Percentiles rank a stretch among this genome's conserved stretches.
phyloP scores from a whole-genome alignment of 2,329 filamentous ascomycete species.

The Beauveria pseudobassiana region DNA sequence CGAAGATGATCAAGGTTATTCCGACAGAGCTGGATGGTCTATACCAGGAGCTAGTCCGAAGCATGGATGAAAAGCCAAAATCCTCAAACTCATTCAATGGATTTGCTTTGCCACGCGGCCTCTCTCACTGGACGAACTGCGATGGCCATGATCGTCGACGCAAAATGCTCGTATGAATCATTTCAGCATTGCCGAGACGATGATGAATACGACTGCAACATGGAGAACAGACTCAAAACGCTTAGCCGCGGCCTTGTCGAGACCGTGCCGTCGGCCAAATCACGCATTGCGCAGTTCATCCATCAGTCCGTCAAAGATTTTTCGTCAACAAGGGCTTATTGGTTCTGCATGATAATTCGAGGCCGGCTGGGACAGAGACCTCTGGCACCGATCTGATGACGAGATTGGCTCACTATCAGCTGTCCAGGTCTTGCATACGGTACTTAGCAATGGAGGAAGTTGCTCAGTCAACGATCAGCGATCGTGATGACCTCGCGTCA shows the following conservation, averaged over 20 bases:
- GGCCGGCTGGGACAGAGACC: background rate
- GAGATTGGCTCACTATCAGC: slow-evolving; percentile 14
- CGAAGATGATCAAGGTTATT: slow-evolving; percentile 13
- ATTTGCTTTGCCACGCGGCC: slow-evolving; percentile 23
- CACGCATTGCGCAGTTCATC: slow-evolving; percentile 24
- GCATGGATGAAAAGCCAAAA: slow-evolving; percentile 13
- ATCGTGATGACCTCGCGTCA: background rate
- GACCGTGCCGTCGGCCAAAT: background rate
- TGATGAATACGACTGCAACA: slow-evolving; percentile 16
- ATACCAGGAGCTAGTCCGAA: slow-evolving; percentile 18
- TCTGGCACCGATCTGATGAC: background rate
- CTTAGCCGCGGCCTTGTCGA: slow-evolving; percentile 25
- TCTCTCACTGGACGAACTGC: slow-evolving; percentile 20
- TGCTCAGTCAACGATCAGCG: background rate
- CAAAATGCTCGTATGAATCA: slow-evolving; percentile 2
- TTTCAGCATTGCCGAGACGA: slow-evolving; percentile 12
- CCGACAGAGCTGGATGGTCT: slow-evolving; percentile 18
- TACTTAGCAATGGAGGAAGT: slow-evolving; percentile 20
- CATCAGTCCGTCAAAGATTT: slow-evolving; percentile 28
- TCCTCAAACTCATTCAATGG: slow-evolving; percentile 26
- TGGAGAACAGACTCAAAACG: slow-evolving; percentile 15
- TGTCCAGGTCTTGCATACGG: slow-evolving; percentile 20
- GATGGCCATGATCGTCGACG: slow-evolving; percentile 24
- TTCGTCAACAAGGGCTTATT: slow-evolving; percentile 20
- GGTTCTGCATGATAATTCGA: slow-evolving; percentile 9